A percentile compares a stretch with the other conserved stretches of the same genome.
These are phyloP conservation scores for Berkeleyomyces rouxiae DNA, from an alignment of 2,329 filamentous ascomycete genomes.

Conservation along the genomic window DNA sequence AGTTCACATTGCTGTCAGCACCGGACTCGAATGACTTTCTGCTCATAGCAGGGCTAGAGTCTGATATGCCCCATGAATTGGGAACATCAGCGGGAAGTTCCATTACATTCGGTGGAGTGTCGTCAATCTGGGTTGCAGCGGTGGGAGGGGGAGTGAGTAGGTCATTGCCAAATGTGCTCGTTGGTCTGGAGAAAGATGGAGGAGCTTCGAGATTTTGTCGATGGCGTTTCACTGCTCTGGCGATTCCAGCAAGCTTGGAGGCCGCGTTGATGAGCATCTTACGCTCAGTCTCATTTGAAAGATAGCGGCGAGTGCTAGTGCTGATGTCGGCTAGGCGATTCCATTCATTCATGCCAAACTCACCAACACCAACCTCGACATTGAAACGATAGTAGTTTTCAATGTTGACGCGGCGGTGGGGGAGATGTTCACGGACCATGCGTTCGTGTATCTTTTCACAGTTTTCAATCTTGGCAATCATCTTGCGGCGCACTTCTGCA, in stretches of 20 bases:
- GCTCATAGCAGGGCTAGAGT: constrained; percentile 25
- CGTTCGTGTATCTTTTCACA: constrained; percentile 81
- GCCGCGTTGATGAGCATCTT: constrained; percentile 61
- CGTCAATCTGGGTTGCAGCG: not conserved
- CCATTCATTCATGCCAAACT: constrained; percentile 99
- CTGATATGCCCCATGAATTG: constrained; percentile 20
- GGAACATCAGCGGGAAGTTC: constrained; percentile 43
- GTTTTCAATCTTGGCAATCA: constrained; percentile 76
- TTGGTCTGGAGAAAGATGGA: not conserved
- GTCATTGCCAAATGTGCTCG: not conserved
- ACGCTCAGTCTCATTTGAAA: constrained; percentile 57
- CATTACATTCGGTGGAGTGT: constrained; percentile 24
- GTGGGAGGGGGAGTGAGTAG: constrained; percentile 12
- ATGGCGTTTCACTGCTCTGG: constrained; percentile 51
- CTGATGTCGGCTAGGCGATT: constrained; percentile 85
- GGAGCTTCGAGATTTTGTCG: not conserved
- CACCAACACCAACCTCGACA: constrained; percentile 86
- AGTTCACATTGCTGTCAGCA: constrained; percentile 28
- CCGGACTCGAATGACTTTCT: constrained; percentile 42
- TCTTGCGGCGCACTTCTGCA: constrained; percentile 67
- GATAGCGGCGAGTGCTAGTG: constrained; percentile 74
- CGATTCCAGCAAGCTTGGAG: constrained; percentile 63
- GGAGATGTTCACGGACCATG: constrained; percentile 66
- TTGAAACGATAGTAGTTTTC: constrained; percentile 96
- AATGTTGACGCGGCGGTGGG: constrained; percentile 60